These are phyloP conservation scores for Cubamyces lactineus DNA, from an alignment of 768 basidiomycete genomes.

Conservation along the genomic window DNA sequence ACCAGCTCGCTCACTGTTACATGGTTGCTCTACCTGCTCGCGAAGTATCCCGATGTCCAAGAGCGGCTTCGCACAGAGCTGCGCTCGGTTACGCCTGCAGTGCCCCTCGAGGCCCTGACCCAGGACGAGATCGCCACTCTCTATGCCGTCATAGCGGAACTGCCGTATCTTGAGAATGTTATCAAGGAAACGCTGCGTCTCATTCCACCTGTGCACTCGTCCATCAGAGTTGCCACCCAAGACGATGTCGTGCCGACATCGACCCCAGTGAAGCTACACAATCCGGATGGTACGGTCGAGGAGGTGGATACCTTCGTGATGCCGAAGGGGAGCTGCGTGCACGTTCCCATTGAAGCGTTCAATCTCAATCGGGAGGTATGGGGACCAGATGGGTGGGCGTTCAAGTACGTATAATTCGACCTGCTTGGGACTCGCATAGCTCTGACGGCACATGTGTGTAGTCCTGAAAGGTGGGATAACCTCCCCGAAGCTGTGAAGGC, in stretches of 20 bases:
- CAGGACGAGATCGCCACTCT: conserved; percentile 69
- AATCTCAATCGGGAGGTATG: conserved; percentile 78
- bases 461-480: conserved; percentile 82
- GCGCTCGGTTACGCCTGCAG: conserved; percentile 44
- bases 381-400: conserved; percentile 83
- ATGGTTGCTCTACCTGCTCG: conserved; percentile 81
- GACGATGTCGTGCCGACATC: conserved; percentile 80
- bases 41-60: conserved; percentile 69
- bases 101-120: conserved; percentile 46
- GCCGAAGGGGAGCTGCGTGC: conserved; percentile 72
- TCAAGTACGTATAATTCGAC: conserved; percentile 51
- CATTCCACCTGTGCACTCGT: conserved; percentile 80
- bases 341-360: conserved; percentile 79
- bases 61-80: conserved; percentile 73
- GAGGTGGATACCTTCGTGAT: conserved; percentile 50
- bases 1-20: conserved; percentile 82
- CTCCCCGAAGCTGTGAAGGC: conserved; percentile 68
- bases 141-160: conserved; percentile 54
- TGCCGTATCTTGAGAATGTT: conserved; percentile 79
- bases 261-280: conserved; percentile 53
- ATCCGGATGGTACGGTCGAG: conserved; percentile 49
- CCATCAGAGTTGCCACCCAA: conserved; percentile 73
- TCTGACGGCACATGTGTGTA: conserved; percentile 33
- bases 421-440: neutral
- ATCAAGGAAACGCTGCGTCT: conserved; percentile 76